Percentiles rank a stretch among this genome's conserved stretches.
These are phyloP conservation scores for Francoa sonchifolia DNA, from an alignment of 441 rosid genomes.

Conservation along the genomic window DNA sequence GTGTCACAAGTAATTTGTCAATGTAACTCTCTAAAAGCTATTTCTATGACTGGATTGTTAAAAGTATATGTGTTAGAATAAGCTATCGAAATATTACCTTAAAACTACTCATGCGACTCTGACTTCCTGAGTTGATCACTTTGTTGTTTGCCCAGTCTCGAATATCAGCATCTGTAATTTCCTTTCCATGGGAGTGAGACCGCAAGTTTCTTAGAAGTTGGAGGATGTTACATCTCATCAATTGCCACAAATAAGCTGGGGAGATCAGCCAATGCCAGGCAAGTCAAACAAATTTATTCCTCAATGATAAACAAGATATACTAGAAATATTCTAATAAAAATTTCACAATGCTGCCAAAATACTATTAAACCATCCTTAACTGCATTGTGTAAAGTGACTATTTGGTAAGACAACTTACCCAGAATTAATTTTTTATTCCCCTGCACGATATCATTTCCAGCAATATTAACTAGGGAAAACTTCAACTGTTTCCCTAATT, in stretches of 20 bases:
- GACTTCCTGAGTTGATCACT: conserved; percentile 43
- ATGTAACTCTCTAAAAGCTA: too few species aligned
- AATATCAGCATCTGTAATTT: conserved; percentile 53
- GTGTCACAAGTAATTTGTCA: too few species aligned
- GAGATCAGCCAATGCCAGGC: not conserved
- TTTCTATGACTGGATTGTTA: too few species aligned
- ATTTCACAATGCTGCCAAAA: conserved; percentile 5
- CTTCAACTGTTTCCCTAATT: conserved; percentile 65
- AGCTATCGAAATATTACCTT: too few species aligned
- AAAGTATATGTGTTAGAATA: too few species aligned
- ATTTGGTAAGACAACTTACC: conserved; percentile 22
- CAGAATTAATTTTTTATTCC: conserved; percentile 59
- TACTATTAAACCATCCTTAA: too few species aligned
- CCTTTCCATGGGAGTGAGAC: conserved; percentile 55
- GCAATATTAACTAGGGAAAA: conserved; percentile 69
- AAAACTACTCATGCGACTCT: conserved; percentile 46
- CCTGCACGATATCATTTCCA: conserved; percentile 70
- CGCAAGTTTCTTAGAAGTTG: conserved; percentile 66
- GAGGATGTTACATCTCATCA: conserved; percentile 67
- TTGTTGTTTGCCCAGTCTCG: conserved; percentile 60
- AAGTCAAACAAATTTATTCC: not conserved
- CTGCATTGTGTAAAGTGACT: not conserved
- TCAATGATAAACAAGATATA: too few species aligned
- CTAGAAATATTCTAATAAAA: not conserved
- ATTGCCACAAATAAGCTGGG: conserved; percentile 64